Percentiles rank a stretch among this genome's conserved stretches.
Evolutionary conservation across 2,329 filamentous ascomycete genomes (phyloP).

Genomic region (Diaporthe vaccinii): DNA sequence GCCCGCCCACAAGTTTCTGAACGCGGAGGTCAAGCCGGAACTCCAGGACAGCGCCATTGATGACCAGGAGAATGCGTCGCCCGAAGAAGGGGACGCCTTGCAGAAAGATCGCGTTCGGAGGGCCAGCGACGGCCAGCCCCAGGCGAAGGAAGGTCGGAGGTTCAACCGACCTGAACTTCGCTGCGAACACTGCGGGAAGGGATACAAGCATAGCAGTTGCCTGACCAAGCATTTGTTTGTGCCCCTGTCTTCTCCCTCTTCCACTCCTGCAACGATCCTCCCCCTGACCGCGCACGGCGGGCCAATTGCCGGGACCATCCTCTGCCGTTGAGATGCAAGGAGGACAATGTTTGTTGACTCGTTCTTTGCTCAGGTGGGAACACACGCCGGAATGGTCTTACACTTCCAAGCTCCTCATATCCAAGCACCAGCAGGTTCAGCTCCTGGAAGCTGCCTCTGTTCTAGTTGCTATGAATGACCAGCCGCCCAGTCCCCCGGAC

Average conservation of each 20-base stretch:
- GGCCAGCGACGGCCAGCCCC: slow-evolving; percentile 89
- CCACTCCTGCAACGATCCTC: slow-evolving; percentile 50
- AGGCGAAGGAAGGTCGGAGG: slow-evolving; percentile 85
- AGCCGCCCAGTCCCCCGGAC: slow-evolving; percentile 70
- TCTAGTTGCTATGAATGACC: slow-evolving; percentile 86
- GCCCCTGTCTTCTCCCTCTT: slow-evolving; percentile 68
- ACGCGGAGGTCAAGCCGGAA: slow-evolving; percentile 61
- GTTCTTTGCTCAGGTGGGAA: slow-evolving; percentile 84
- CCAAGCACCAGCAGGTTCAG: slow-evolving; percentile 99
- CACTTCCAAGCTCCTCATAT: slow-evolving; percentile 97
- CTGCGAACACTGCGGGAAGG: slow-evolving; percentile 98
- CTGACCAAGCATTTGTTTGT: slow-evolving; percentile 99
- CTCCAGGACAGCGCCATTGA: slow-evolving; percentile 75
- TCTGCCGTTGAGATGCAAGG: slow-evolving; percentile 50
- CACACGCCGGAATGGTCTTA: slow-evolving; percentile 98
- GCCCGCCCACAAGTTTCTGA: slow-evolving; percentile 68
- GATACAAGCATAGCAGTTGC: slow-evolving; percentile 99
- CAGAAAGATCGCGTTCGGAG: slow-evolving; percentile 67
- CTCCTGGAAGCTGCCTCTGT: slow-evolving; percentile 97
- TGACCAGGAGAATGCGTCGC: slow-evolving; percentile 73
- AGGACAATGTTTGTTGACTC: slow-evolving; percentile 56
- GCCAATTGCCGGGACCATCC: slow-evolving; percentile 29
- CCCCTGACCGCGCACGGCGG: slow-evolving; percentile 33
- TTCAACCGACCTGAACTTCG: slow-evolving; percentile 86
- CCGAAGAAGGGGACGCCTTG: slow-evolving; percentile 64